phyloP scores from a whole-genome alignment of 768 basidiomycete species.

The Kondoa malvinella region DNA sequence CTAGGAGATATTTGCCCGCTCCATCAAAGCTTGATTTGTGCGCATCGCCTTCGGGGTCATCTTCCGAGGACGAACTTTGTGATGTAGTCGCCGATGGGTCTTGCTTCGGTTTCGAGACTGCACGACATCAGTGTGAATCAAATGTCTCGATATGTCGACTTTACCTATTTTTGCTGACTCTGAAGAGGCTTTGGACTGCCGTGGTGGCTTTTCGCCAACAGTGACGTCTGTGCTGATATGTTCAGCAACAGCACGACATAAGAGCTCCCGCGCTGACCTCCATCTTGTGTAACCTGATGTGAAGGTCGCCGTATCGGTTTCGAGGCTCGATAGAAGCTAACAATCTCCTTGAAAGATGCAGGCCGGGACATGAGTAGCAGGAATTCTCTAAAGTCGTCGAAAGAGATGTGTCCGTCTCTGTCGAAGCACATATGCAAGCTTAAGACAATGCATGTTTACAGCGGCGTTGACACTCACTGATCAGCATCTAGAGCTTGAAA shows the following conservation, averaged over 20 bases:
- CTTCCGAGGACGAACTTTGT: no score
- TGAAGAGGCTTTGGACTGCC: background rate
- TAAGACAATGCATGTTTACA: no score
- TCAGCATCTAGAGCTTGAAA: constrained; percentile 10
- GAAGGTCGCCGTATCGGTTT: constrained; percentile 18
- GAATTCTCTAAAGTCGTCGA: constrained; percentile 26
- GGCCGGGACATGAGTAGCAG: constrained; percentile 23
- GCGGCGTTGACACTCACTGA: no score
- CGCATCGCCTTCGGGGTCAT: constrained; percentile 44
- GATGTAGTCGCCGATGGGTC: no score
- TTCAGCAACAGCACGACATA: no score
- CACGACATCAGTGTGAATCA: no score
- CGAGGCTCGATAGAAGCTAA: constrained; percentile 20
- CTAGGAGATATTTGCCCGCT: constrained; percentile 73
- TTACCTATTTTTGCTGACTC: no score
- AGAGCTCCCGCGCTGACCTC: no score
- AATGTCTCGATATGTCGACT: no score
- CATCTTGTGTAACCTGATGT: constrained; percentile 23
- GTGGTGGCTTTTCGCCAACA: background rate
- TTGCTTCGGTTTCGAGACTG: no score
- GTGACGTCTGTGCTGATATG: no score
- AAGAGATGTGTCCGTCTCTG: constrained; percentile 22
- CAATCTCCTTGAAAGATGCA: constrained; percentile 24
- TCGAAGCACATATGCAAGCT: no score
- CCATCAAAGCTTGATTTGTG: constrained; percentile 44